Conservation (phyloP, 345 rosid species). For the Isatis tinctoria region DNA sequence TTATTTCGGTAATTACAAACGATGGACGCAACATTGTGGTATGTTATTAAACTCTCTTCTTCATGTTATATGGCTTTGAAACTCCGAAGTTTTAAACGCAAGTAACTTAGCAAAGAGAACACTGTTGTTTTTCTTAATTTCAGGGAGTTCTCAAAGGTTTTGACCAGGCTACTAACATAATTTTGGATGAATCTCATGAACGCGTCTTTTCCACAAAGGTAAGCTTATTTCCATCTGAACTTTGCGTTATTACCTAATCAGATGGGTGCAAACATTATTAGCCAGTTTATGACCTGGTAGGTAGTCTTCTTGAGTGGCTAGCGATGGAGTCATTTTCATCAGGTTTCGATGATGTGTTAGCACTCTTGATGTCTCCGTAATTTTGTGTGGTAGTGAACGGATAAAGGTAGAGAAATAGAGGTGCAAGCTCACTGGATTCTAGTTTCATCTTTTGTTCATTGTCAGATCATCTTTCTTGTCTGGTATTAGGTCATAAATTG, state of each 20-base stretch:
- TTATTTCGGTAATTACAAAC: slow-evolving; percentile 73
- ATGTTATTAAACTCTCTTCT: neutral
- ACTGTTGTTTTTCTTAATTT: neutral
- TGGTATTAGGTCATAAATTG: neutral
- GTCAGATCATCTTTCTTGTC: neutral
- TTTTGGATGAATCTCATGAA: slow-evolving; percentile 89
- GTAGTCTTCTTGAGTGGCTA: neutral
- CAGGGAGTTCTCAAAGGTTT: slow-evolving; percentile 83
- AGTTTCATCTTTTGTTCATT: neutral
- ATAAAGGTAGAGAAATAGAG: neutral
- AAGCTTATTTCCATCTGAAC: neutral
- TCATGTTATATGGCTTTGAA: neutral
- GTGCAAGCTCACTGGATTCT: slow-evolving; percentile 1
- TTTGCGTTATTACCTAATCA: neutral
- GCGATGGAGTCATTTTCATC: neutral
- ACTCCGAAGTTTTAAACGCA: neutral
- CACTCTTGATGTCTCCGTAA: neutral
- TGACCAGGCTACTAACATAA: slow-evolving; percentile 88
- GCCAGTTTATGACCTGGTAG: neutral
- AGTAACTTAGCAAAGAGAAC: neutral
- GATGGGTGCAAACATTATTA: neutral
- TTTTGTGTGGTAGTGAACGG: neutral
- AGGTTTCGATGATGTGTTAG: neutral
- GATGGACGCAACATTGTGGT: slow-evolving; percentile 96
- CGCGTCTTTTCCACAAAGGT: slow-evolving; percentile 93